A percentile compares a stretch with the other conserved stretches of the same genome.
Conservation (phyloP, 805 yeast genomes). For the Saturnispora hagleri region DNA sequence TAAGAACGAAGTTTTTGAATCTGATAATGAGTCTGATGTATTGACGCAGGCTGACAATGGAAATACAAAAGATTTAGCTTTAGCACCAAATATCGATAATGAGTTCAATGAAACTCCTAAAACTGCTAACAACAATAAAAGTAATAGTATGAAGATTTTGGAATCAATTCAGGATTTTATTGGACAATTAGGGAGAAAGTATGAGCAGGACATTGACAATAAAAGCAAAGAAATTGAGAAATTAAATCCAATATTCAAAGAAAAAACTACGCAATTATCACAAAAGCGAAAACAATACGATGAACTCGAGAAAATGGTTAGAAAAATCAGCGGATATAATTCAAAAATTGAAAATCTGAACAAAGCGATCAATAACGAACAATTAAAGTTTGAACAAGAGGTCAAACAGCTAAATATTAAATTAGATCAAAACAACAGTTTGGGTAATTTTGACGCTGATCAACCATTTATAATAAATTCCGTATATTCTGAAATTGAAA, state of each 20-base stretch:
- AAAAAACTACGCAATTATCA: constrained; percentile 44
- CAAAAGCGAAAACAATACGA: constrained; percentile 42
- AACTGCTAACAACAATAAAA: neutral
- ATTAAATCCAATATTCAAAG: constrained; percentile 47
- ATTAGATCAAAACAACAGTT: constrained; percentile 30
- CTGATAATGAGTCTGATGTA: neutral
- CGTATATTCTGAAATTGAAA: constrained; percentile 46
- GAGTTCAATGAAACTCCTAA: neutral
- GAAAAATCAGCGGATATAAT: constrained; percentile 38
- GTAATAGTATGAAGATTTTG: constrained; percentile 32
- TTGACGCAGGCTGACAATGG: neutral
- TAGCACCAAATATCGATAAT: neutral
- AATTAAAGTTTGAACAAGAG: constrained; percentile 40
- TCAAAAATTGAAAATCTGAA: constrained; percentile 50
- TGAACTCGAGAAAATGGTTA: constrained; percentile 37
- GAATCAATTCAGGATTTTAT: constrained; percentile 45
- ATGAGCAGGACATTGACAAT: constrained; percentile 44
- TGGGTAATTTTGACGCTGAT: constrained; percentile 72
- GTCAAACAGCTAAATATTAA: constrained; percentile 26
- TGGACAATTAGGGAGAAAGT: constrained; percentile 45
- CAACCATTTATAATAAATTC: constrained; percentile 75
- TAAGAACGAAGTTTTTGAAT: neutral
- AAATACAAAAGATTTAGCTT: neutral
- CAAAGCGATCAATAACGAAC: constrained; percentile 57
- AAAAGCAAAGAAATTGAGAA: constrained; percentile 45